A percentile compares a stretch with the other conserved stretches of the same genome.
phyloP scores from a whole-genome alignment of 768 basidiomycete species.

The Podaxis sp. region DNA sequence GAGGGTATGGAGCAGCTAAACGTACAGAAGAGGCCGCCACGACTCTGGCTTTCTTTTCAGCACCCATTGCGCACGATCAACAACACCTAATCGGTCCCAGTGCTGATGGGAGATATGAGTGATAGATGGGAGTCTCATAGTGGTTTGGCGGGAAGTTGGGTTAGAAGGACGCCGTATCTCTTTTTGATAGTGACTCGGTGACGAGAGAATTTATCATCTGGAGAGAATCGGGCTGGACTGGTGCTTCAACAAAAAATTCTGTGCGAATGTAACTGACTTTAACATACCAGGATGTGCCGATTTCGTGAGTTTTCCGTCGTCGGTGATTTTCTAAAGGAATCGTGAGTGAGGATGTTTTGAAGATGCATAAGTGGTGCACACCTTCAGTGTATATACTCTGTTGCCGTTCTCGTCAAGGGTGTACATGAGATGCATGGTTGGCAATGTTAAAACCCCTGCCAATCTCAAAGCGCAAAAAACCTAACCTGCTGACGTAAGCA shows the following conservation, averaged over 20 bases:
- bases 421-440: constrained; percentile 97
- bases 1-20: too few species aligned
- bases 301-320: constrained; percentile 82
- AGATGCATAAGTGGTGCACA: constrained; percentile 32
- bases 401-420: constrained; percentile 73
- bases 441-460: not conserved
- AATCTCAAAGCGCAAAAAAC: not conserved
- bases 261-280: not conserved
- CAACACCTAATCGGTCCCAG: not conserved
- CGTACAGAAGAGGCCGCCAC: too few species aligned
- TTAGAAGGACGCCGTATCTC: constrained; percentile 84
- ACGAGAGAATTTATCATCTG: constrained; percentile 98
- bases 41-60: not conserved
- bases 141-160: constrained; percentile 87
- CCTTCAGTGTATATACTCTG: constrained; percentile 92
- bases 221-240: constrained; percentile 87
- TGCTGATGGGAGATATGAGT: not conserved
- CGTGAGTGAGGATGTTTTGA: not conserved
- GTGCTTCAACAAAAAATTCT: constrained; percentile 9
- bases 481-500: constrained; percentile 2
- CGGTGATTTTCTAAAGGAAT: constrained; percentile 75
- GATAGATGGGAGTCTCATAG: constrained; percentile 47
- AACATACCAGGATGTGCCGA: constrained; percentile 93
- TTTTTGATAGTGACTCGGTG: constrained; percentile 98
- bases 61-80: not conserved